Evolutionary conservation across 1,284 basidiomycete species (phyloP), one percentile per base, ranked within the genome.

Genomic region (Chalciporus sp.): DNA sequence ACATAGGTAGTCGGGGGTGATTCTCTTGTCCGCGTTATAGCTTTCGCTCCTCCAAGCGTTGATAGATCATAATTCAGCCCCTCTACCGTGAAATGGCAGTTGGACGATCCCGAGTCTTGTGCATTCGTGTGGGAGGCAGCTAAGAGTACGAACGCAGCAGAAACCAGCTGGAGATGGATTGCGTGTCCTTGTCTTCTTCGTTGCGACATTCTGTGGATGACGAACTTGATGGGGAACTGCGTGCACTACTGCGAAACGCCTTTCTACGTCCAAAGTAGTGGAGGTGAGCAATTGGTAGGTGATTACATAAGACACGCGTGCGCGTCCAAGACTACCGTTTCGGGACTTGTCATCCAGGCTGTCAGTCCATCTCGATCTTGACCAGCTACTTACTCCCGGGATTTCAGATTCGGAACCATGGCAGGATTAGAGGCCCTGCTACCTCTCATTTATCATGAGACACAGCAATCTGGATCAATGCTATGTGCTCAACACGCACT

Each of bases 401-500:
- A 51, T 55, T 52, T 44, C 37, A 10, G 41, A 31, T 33, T 40
- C 7, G 19, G 31, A 47, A 41, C n/a, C 50, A 89, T 88, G 86
- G 75, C 83, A 42, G 76, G 79, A 46, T 71, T 87, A 40, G 80
- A 86, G 58, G 65, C 61, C 31, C 75, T 91, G 19, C 60, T 74
- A n/a, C 68, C 75, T 10, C 64, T 77, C 14, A 88, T 92, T 53
- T 92, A 92, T 66, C 88, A 91, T 70, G 89, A 92, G 67, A 80
- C 71, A 58, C 90, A 92, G 70, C 81, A 91, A 67, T 60, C 72
- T 53, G 90, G 89, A 19, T 90, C 89, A 2, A 90, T 89, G 83
- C 80, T 92, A 42, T 93, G 91, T 66, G 90, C 90, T n/a, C 90
- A 92, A 64, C 89, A 93, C 72, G 89, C 90, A 12, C 75, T 93